Evolutionary conservation across 768 basidiomycete species (phyloP).

Genomic region (Boletus rubroflammeus): DNA sequence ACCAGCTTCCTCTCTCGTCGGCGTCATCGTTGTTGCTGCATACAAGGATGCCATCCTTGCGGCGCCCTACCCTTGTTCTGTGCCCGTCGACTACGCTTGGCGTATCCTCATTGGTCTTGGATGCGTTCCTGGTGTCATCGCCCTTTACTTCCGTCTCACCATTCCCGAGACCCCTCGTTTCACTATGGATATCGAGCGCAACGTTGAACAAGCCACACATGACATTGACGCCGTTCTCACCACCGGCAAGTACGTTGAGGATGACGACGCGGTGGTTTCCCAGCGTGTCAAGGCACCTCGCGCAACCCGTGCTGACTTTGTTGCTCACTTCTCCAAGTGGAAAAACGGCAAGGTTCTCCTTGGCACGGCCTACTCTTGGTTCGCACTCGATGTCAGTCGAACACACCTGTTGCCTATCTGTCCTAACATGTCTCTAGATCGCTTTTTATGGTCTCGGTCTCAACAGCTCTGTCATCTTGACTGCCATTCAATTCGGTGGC

Average conservation of each 20-base stretch:
- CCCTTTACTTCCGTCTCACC: constrained; percentile 89
- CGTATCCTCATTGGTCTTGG: constrained; percentile 87
- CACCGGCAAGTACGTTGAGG: constrained; percentile 42
- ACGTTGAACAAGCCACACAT: constrained; percentile 66
- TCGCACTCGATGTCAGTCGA: constrained; percentile 70
- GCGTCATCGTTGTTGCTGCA: constrained; percentile 57
- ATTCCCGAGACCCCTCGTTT: constrained; percentile 90
- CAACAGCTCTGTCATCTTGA: constrained; percentile 74
- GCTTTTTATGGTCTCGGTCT: constrained; percentile 89
- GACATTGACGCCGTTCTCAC: constrained; percentile 72
- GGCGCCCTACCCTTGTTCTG: constrained; percentile 34
- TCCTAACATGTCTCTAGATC: constrained; percentile 42
- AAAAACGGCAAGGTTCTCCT: constrained; percentile 76
- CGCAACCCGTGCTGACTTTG: constrained; percentile 67
- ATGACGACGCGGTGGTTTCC: constrained; percentile 46
- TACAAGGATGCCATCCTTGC: constrained; percentile 62
- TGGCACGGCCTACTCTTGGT: constrained; percentile 82
- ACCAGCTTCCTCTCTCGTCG: constrained; percentile 62
- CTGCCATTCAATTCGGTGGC: constrained; percentile 63
- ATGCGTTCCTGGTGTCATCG: constrained; percentile 73
- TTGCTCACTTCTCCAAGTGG: constrained; percentile 64
- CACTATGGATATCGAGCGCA: constrained; percentile 89
- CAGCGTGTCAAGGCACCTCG: constrained; percentile 67
- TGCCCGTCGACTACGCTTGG: constrained; percentile 75
- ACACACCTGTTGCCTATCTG: not conserved